phyloP scores from a whole-genome alignment of 345 rosid species.

The Pistacia integerrima region DNA sequence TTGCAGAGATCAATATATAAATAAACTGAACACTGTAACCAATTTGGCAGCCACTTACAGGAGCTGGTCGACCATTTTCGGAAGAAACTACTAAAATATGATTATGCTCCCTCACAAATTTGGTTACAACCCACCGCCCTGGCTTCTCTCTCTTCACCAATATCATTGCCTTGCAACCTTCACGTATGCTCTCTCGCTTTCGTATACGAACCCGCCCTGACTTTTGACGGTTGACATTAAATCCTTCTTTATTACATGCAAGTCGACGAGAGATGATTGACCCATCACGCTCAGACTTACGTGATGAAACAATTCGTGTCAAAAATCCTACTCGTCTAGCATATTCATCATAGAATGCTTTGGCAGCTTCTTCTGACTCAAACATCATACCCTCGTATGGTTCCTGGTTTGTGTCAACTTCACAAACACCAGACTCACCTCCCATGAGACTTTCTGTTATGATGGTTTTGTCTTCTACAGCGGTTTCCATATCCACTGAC shows the following conservation, averaged over 20 bases:
- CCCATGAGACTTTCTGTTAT: conserved; percentile 21
- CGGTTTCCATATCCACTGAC: conserved; percentile 15
- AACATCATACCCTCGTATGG: conserved; percentile 52
- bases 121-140: conserved; percentile 44
- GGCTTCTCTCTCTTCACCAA: conserved; percentile 44
- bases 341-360: conserved; percentile 48
- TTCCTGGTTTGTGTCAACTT: conserved; percentile 29
- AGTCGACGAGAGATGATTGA: conserved; percentile 47
- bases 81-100: conserved; percentile 42
- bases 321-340: conserved; percentile 44
- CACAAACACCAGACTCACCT: conserved; percentile 25
- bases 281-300: conserved; percentile 48
- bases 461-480: conserved; percentile 11
- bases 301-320: conserved; percentile 48
- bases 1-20: neutral
- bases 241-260: conserved; percentile 58
- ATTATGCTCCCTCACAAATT: conserved; percentile 53
- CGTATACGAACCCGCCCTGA: conserved; percentile 43
- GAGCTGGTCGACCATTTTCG: conserved; percentile 10
- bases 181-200: conserved; percentile 45
- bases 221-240: conserved; percentile 39
- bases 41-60: conserved; percentile 21
- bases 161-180: conserved; percentile 57
- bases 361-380: conserved; percentile 52
- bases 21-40: conserved; percentile 3